A percentile compares a stretch with the other conserved stretches of the same genome.
Conservation (phyloP, 441 rosid species). For the Raphanus hybrid region DNA sequence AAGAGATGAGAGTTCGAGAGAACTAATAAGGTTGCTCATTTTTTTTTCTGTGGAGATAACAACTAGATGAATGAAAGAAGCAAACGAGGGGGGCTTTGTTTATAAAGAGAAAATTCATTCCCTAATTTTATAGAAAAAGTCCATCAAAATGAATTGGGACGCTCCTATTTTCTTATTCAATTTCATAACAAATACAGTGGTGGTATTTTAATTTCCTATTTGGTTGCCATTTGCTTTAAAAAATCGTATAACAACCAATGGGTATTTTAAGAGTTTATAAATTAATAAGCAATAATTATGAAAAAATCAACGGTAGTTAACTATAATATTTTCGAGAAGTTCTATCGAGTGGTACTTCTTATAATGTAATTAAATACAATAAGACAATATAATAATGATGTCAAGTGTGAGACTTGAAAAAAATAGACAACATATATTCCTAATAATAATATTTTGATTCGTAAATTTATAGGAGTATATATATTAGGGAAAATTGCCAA, state of each 20-base stretch:
- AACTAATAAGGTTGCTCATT: slow-evolving; percentile 50
- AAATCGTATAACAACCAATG: slow-evolving; percentile 10
- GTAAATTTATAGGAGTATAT: too few relatives aligned
- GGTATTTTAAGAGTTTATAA: not conserved
- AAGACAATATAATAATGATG: slow-evolving; percentile 9
- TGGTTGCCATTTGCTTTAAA: slow-evolving; percentile 32
- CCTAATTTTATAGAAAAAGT: not conserved
- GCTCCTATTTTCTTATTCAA: slow-evolving; percentile 13
- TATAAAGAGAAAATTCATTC: slow-evolving; percentile 34
- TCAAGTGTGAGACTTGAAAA: not conserved
- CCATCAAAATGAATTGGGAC: slow-evolving; percentile 3
- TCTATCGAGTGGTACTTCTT: not conserved
- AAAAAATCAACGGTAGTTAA: slow-evolving; percentile 23
- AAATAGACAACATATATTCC: too few relatives aligned
- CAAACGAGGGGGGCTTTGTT: slow-evolving; percentile 21
- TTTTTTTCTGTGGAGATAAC: slow-evolving; percentile 31
- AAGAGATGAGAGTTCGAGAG: slow-evolving; percentile 46
- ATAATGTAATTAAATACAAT: not conserved
- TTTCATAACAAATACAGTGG: slow-evolving; percentile 9
- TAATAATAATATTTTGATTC: too few relatives aligned
- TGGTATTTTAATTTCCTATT: slow-evolving; percentile 14
- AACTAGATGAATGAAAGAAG: slow-evolving; percentile 20
- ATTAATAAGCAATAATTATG: slow-evolving; percentile 13
- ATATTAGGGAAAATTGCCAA: too few relatives aligned
- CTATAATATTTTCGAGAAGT: not conserved